Percentiles rank a stretch among this genome's conserved stretches.
Evolutionary conservation across 306 rosid genomes (phyloP).

Genomic region (Glycine latifolia): DNA sequence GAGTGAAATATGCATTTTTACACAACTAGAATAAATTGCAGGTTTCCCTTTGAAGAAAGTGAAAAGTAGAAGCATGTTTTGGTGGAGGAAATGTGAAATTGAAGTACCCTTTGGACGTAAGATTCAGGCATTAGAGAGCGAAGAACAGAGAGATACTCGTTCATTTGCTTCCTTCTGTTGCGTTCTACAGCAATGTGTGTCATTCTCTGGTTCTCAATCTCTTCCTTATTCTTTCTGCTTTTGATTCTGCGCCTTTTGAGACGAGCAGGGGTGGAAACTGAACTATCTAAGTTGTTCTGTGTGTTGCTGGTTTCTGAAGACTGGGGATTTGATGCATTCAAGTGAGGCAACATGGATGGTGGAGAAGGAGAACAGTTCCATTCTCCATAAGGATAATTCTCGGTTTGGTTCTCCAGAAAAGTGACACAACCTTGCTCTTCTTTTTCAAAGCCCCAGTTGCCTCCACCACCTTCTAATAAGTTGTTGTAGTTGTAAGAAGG

Average conservation of each 20-base stretch:
- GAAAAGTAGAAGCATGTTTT: background rate
- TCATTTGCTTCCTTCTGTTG: conserved; percentile 94
- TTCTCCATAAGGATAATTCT: conserved; percentile 46
- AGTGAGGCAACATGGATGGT: conserved; percentile 43
- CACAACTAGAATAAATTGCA: background rate
- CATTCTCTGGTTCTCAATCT: conserved; percentile 96
- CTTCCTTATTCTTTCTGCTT: conserved; percentile 79
- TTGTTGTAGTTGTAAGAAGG: conserved; percentile 17
- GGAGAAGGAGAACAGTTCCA: conserved; percentile 53
- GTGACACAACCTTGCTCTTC: conserved; percentile 40
- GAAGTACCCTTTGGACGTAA: conserved; percentile 87
- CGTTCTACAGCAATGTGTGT: conserved; percentile 98
- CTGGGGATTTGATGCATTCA: conserved; percentile 47
- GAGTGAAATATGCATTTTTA: background rate
- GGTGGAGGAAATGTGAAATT: background rate
- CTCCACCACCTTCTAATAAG: conserved; percentile 50
- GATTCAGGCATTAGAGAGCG: conserved; percentile 91
- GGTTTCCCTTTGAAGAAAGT: background rate
- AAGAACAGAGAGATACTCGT: conserved; percentile 90
- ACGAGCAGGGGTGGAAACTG: conserved; percentile 49
- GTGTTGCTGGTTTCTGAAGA: conserved; percentile 46
- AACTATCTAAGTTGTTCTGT: conserved; percentile 18
- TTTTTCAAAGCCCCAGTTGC: conserved; percentile 49
- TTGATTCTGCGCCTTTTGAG: conserved; percentile 74
- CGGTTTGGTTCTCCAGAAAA: conserved; percentile 66